Evolutionary conservation across 495 filamentous ascomycete genomes (phyloP).

Genomic region (Aspergillus steynii): DNA sequence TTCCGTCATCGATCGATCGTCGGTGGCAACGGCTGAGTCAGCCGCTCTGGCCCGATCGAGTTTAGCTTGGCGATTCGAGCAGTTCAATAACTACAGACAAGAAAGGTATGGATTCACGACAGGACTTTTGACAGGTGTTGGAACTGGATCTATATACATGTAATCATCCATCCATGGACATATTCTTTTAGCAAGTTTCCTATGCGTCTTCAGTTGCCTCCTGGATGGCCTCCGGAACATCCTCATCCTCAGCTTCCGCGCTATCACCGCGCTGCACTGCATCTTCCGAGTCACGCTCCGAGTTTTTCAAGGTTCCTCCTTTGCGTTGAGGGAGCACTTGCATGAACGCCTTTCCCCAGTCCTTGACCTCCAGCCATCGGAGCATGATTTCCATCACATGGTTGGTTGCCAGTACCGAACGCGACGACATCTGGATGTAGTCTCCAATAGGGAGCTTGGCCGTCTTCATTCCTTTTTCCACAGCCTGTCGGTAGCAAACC

Average conservation of each 20-base stretch:
- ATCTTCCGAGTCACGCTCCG: slow-evolving; percentile 10
- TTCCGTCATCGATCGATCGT: slow-evolving; percentile 21
- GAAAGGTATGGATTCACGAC: no score
- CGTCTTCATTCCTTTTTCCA: slow-evolving; percentile 72
- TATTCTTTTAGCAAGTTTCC: slow-evolving; percentile 1
- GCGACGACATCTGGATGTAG: slow-evolving; percentile 83
- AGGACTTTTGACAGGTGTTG: no score
- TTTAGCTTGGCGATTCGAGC: no score
- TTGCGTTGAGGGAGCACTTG: slow-evolving; percentile 83
- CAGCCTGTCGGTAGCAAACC: slow-evolving; percentile 81
- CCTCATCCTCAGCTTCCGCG: slow-evolving; percentile 30
- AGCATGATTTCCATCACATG: slow-evolving; percentile 97
- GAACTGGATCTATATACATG: neutral
- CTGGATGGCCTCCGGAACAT: slow-evolving; percentile 16
- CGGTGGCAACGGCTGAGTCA: slow-evolving; percentile 14
- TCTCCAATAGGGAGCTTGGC: slow-evolving; percentile 91
- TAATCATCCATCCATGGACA: neutral
- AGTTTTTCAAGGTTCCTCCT: slow-evolving; percentile 59
- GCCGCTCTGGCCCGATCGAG: neutral
- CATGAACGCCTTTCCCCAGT: slow-evolving; percentile 91
- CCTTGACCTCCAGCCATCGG: slow-evolving; percentile 79
- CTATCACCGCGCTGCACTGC: slow-evolving; percentile 14
- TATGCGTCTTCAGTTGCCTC: slow-evolving; percentile 3
- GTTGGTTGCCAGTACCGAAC: slow-evolving; percentile 84
- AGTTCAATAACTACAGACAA: no score